These are phyloP conservation scores for Colletotrichum shisoi DNA, from an alignment of 2,329 filamentous ascomycete species.

Conservation along the genomic window DNA sequence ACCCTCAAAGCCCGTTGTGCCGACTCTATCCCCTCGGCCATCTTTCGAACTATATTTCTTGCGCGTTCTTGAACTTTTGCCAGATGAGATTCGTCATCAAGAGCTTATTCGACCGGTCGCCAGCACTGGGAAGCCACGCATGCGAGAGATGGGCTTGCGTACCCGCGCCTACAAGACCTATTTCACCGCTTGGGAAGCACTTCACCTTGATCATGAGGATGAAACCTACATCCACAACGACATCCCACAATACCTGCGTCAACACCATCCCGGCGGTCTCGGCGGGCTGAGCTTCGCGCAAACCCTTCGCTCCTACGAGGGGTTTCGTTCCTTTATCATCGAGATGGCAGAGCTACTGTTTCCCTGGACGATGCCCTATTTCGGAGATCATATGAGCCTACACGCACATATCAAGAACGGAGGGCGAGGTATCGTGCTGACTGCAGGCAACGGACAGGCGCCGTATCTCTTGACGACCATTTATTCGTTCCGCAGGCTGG, in stretches of 20 bases:
- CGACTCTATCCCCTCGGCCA: not conserved
- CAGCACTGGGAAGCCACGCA: not conserved
- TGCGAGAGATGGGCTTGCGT: conserved; percentile 9
- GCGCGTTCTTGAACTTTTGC: not conserved
- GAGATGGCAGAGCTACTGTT: not conserved
- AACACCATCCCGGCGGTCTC: not conserved
- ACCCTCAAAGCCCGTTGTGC: not conserved
- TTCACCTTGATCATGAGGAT: not conserved
- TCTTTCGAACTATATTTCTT: not conserved
- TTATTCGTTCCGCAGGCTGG: not conserved
- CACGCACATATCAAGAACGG: conserved; percentile 6
- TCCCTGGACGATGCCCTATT: conserved; percentile 13
- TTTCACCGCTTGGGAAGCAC: conserved; percentile 7
- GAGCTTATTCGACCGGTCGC: not conserved
- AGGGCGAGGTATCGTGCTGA: conserved; percentile 4
- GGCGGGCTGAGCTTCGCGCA: not conserved
- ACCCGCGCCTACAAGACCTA: not conserved
- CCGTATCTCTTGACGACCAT: conserved; percentile 8
- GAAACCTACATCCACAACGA: not conserved
- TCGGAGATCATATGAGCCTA: conserved; percentile 1
- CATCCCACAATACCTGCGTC: conserved; percentile 4
- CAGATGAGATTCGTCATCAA: conserved; percentile 1
- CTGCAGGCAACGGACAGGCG: conserved; percentile 1
- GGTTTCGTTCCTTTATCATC: not conserved
- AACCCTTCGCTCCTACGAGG: conserved; percentile 2